These are phyloP conservation scores for Tieghemostelium lacteum DNA, from an alignment of 78 protist species.

Conservation along the genomic window DNA sequence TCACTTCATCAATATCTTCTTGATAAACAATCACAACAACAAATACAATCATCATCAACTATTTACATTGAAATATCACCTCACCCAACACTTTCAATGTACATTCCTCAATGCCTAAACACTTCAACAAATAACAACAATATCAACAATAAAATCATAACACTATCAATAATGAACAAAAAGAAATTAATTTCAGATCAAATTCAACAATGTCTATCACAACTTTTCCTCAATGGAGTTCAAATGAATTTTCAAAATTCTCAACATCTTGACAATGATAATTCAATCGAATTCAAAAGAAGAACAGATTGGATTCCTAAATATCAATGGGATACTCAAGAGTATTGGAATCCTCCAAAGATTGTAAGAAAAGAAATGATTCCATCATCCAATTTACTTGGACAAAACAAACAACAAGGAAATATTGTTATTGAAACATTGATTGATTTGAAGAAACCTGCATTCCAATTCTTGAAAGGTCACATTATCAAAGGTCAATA, in stretches of 20 bases:
- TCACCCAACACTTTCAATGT: conserved; percentile 63
- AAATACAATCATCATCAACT: too few relatives aligned
- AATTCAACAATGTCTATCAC: conserved; percentile 9
- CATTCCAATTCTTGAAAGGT: conserved; percentile 46
- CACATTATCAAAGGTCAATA: conserved; percentile 66
- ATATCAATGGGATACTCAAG: conserved; percentile 63
- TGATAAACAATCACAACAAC: not conserved
- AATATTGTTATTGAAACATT: conserved; percentile 3
- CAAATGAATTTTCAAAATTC: conserved; percentile 27
- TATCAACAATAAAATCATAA: not conserved
- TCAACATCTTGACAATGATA: not conserved
- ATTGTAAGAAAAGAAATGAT: conserved; percentile 12
- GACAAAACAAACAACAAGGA: conserved; percentile 12
- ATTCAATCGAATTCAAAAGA: conserved; percentile 3
- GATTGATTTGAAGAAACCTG: conserved; percentile 10
- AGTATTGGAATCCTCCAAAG: conserved; percentile 51
- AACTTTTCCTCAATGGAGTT: conserved; percentile 34
- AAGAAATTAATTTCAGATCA: conserved; percentile 16
- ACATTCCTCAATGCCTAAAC: conserved; percentile 36
- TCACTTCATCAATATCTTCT: conserved; percentile 17
- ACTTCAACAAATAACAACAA: not conserved
- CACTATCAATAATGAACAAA: conserved; percentile 42
- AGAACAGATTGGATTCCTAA: conserved; percentile 25
- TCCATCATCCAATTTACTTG: conserved; percentile 32
- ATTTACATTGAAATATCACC: conserved; percentile 66